Percentiles rank a stretch among this genome's conserved stretches.
phyloP scores from a whole-genome alignment of 2,329 filamentous ascomycete species.

The Aspergillus viridinutans region DNA sequence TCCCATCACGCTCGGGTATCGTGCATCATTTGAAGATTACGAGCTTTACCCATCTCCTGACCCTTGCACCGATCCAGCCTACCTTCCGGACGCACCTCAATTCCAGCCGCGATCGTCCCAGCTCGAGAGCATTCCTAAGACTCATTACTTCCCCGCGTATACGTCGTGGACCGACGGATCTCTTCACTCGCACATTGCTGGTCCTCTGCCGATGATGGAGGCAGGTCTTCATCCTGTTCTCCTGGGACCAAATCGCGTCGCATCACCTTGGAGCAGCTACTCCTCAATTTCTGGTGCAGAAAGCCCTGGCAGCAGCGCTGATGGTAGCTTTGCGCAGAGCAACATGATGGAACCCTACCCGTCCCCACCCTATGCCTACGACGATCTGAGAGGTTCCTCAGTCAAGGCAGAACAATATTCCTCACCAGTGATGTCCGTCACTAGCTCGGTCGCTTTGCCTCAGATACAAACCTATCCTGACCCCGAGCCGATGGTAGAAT shows the following conservation, averaged over 20 bases:
- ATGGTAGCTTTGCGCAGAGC: constrained; percentile 8
- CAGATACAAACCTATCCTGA: constrained; percentile 23
- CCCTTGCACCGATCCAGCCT: not conserved
- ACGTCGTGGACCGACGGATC: not conserved
- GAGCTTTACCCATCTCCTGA: not conserved
- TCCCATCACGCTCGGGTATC: not conserved
- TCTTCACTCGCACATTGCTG: not conserved
- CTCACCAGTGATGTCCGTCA: constrained; percentile 12
- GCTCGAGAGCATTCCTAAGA: not conserved
- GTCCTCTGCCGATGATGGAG: not conserved
- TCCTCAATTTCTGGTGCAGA: constrained; percentile 23
- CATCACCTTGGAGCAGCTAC: constrained; percentile 17
- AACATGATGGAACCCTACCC: constrained; percentile 15
- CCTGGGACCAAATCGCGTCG: not conserved
- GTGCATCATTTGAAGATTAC: not conserved
- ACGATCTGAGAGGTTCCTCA: constrained; percentile 13
- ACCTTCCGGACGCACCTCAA: not conserved
- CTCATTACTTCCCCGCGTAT: not conserved
- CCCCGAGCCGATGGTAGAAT: constrained; percentile 12
- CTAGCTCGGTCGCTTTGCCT: constrained; percentile 4
- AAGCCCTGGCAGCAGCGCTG: constrained; percentile 18
- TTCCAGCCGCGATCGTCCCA: not conserved
- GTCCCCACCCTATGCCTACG: constrained; percentile 15
- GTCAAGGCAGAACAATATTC: constrained; percentile 12
- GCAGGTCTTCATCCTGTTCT: not conserved